These are phyloP conservation scores for Claviceps spartinae DNA, from an alignment of 2,329 filamentous ascomycete species.

Conservation along the genomic window DNA sequence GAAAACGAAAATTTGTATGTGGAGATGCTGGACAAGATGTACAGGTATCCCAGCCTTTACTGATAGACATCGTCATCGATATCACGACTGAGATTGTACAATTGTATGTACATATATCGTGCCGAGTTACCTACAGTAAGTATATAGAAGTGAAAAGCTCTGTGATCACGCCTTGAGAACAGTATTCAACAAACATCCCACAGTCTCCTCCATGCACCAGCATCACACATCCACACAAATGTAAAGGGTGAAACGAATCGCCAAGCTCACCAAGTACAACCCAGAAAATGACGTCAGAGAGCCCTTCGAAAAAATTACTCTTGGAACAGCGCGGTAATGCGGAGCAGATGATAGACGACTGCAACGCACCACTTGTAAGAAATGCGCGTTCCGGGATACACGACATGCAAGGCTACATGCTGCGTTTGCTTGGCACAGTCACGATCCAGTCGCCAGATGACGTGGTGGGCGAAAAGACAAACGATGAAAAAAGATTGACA, in stretches of 20 bases:
- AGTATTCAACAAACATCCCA: background rate
- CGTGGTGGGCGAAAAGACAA: too few species aligned
- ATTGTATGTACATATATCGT: too few species aligned
- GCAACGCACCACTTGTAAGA: constrained; percentile 42
- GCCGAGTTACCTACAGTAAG: too few species aligned
- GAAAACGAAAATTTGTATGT: too few species aligned
- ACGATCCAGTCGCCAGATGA: too few species aligned
- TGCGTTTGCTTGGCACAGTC: constrained; percentile 1
- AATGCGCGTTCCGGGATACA: constrained; percentile 16
- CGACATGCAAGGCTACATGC: constrained; percentile 3
- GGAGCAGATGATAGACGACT: constrained; percentile 36
- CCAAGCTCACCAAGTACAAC: constrained; percentile 30
- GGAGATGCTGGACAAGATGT: too few species aligned
- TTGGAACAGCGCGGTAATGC: constrained; percentile 43
- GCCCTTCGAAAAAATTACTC: constrained; percentile 35
- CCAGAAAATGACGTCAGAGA: constrained; percentile 42
- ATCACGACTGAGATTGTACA: too few species aligned
- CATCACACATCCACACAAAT: constrained; percentile 16
- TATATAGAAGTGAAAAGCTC: too few species aligned
- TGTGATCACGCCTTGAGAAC: background rate
- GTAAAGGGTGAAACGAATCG: constrained; percentile 53
- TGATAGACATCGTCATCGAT: too few species aligned
- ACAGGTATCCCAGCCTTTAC: too few species aligned
- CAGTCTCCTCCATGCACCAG: too few species aligned
- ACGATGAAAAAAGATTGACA: background rate